Evolutionary conservation across 192 early-diverging fungal genomes (phyloP).

Genomic region (Backusella mclennaniae): DNA sequence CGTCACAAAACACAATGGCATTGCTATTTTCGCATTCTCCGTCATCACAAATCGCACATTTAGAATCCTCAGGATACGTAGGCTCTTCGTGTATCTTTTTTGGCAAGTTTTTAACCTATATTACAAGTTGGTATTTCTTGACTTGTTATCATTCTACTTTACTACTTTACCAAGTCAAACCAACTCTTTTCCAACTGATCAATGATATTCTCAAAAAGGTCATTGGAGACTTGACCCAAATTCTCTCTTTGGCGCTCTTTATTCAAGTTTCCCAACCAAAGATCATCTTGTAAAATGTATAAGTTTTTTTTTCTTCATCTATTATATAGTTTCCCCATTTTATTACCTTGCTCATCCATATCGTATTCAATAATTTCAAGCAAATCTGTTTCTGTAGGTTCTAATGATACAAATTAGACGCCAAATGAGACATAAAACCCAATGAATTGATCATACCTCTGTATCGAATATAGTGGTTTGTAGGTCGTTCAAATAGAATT

Average conservation of each 20-base stretch:
- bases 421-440: neutral
- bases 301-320: neutral
- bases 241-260: conserved; percentile 54
- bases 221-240: conserved; percentile 47
- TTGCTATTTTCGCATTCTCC: conserved; percentile 99
- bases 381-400: conserved; percentile 57
- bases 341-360: conserved; percentile 91
- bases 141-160: neutral
- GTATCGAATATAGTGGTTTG: conserved; percentile 72
- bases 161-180: conserved; percentile 78
- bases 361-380: conserved; percentile 87
- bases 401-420: conserved; percentile 20
- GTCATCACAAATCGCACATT: conserved; percentile 95
- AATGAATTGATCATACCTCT: conserved; percentile 38
- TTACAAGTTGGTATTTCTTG: neutral
- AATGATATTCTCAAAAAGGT: conserved; percentile 83
- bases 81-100: conserved; percentile 57
- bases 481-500: conserved; percentile 52
- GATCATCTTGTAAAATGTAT: conserved; percentile 20
- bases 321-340: neutral
- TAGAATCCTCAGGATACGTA: conserved; percentile 73
- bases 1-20: conserved; percentile 99
- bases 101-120: conserved; percentile 77
- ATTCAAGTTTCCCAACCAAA: conserved; percentile 75
- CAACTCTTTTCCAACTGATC: conserved; percentile 95